Evolutionary conservation across 352 stramenopile species (phyloP).

Genomic region (Globisporangium iwayamae): DNA sequence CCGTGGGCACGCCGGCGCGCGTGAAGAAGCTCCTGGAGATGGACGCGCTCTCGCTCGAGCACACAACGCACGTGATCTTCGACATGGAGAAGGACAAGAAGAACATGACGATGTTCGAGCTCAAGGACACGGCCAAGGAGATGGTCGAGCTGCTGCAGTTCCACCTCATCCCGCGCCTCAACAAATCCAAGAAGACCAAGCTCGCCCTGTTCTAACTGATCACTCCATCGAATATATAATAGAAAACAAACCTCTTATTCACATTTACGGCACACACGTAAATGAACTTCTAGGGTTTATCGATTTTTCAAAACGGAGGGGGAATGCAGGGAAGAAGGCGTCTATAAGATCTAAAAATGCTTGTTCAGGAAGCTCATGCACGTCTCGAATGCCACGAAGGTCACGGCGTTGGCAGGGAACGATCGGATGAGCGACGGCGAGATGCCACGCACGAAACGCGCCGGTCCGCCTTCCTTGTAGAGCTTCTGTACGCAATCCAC

Average conservation of each 20-base stretch:
- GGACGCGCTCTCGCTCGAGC: constrained; percentile 65
- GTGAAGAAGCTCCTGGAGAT: constrained; percentile 82
- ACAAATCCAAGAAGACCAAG: constrained; percentile 60
- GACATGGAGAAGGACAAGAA: constrained; percentile 90
- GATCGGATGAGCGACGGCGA: constrained; percentile 69
- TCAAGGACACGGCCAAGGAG: constrained; percentile 83
- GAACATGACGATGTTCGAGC: constrained; percentile 71
- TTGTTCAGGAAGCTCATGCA: constrained; percentile 72
- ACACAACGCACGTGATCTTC: constrained; percentile 77
- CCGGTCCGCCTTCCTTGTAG: constrained; percentile 57
- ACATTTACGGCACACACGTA: constrained; percentile 7
- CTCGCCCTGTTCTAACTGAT: constrained; percentile 63
- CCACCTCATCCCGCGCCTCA: constrained; percentile 63
- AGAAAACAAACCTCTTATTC: constrained; percentile 2
- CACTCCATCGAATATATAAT: constrained; percentile 9
- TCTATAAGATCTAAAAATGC: constrained; percentile 44
- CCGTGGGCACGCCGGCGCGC: constrained; percentile 72
- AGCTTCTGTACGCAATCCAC: constrained; percentile 63
- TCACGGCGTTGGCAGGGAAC: constrained; percentile 83
- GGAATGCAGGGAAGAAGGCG: not conserved
- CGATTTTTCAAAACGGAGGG: not conserved
- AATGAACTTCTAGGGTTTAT: not conserved
- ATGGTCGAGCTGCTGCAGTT: constrained; percentile 79
- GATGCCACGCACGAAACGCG: constrained; percentile 79
- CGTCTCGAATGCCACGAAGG: constrained; percentile 83